A percentile compares a stretch with the other conserved stretches of the same genome.
These are phyloP conservation scores for Dactylellina haptotyla DNA, from an alignment of 2,329 filamentous ascomycete species.

Conservation along the genomic window DNA sequence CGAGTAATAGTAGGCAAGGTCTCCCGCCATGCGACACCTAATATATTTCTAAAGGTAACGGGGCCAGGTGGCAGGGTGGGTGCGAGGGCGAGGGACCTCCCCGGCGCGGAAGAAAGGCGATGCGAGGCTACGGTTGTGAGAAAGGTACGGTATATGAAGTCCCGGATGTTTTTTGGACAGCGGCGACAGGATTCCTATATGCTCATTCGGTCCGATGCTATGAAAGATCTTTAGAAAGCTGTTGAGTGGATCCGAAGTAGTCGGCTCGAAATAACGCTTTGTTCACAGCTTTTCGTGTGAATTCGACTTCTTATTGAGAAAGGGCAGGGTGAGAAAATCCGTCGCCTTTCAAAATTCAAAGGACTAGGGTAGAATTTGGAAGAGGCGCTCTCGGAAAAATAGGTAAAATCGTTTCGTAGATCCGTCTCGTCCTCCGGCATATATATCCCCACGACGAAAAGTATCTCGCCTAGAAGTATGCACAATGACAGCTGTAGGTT, in stretches of 20 bases:
- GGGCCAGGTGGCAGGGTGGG: background rate
- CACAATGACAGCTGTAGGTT: conserved; percentile 34
- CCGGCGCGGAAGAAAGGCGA: background rate
- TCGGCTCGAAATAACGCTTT: too few species aligned
- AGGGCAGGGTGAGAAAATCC: conserved; percentile 10
- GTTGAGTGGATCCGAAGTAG: conserved; percentile 17
- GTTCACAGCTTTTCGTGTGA: background rate
- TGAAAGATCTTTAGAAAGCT: conserved; percentile 13
- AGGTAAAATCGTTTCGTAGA: conserved; percentile 26
- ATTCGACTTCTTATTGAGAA: conserved; percentile 3
- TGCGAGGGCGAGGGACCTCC: background rate
- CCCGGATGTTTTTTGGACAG: too few species aligned
- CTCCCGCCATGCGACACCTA: conserved; percentile 48
- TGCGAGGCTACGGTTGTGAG: background rate
- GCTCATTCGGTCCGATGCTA: background rate
- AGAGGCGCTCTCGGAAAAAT: conserved; percentile 54
- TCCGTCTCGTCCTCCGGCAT: conserved; percentile 50
- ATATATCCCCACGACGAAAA: conserved; percentile 47
- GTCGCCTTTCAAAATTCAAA: conserved; percentile 8
- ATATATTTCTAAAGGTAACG: conserved; percentile 27
- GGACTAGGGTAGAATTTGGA: conserved; percentile 19
- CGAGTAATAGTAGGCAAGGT: conserved; percentile 23
- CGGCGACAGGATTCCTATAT: background rate
- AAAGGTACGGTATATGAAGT: background rate
- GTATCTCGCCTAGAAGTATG: conserved; percentile 47